These are phyloP conservation scores for Syncephalis plumigaleata DNA, from an alignment of 371 early-diverging fungal species.

Conservation along the genomic window DNA sequence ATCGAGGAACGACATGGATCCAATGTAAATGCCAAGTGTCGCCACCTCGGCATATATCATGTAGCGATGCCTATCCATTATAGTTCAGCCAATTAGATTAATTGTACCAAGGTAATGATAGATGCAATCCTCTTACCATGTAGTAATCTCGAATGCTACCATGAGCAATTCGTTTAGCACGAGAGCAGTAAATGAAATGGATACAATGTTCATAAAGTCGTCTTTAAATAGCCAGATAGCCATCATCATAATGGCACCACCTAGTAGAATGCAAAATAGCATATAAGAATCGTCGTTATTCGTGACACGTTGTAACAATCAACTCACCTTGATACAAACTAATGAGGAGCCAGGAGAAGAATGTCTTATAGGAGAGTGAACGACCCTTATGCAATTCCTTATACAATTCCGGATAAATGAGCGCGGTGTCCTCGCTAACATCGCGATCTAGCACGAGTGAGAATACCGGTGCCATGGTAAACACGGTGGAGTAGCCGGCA, in stretches of 20 bases:
- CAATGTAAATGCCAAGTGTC: slow-evolving; percentile 67
- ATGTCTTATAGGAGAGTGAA: slow-evolving; percentile 77
- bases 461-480: slow-evolving; percentile 96
- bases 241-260: slow-evolving; percentile 91
- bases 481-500: slow-evolving; percentile 84
- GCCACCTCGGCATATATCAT: slow-evolving; percentile 76
- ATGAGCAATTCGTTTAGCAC: slow-evolving; percentile 97
- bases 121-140: slow-evolving; percentile 35
- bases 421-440: slow-evolving; percentile 76
- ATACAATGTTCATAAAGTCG: slow-evolving; percentile 91
- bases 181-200: slow-evolving; percentile 92
- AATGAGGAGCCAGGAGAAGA: slow-evolving; percentile 89
- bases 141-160: slow-evolving; percentile 89
- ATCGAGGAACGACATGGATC: slow-evolving; percentile 72
- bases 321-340: slow-evolving; percentile 84
- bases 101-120: not conserved
- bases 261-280: slow-evolving; percentile 10
- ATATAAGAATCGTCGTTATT: not conserved
- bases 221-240: slow-evolving; percentile 87
- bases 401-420: slow-evolving; percentile 96
- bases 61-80: slow-evolving; percentile 60
- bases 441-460: slow-evolving; percentile 89
- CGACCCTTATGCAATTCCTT: slow-evolving; percentile 83
- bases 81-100: too few relatives aligned
- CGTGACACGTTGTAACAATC: not conserved